Base-by-base conservation (phyloP, 164 flowering plant species). In the Umbellularia californica region DNA sequence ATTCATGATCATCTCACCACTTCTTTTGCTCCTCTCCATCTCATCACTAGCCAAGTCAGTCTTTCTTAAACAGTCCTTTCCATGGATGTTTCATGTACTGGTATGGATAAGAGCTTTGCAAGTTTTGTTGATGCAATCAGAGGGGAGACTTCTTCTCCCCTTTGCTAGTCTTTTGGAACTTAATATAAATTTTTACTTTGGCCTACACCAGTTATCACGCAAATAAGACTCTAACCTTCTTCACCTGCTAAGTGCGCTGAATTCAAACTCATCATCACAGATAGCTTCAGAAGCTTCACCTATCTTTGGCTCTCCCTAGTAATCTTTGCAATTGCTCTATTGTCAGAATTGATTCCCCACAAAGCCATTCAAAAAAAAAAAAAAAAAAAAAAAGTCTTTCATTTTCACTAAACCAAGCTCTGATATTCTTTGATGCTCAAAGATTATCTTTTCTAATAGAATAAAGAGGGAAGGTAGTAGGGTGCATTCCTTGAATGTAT, bases 391-490 rank as follows among this genome's bases (percentile, higher is more conserved):
- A 88, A 41, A 7, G 47, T 76, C 83, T 82, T 68, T 83, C 85
- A 0, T 77, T 81, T 50, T 90, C 95, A 19, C 28, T 88, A 5
- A 79, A 77, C 70, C 84, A 82, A 71, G 90, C 92, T 20, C 83
- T 89, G 22, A 25, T 78, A 50, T 89, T 91, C 83, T 91, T 89
- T 67, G 88, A 91, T 75, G 92, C 93, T 23, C 95, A 91, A 72
- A 88, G 85, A 68, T 91, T 89, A 83, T 74, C 19, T 30, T 30
- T 24, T 24, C n/a, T 55, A 55, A 20, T 55, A 55, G 9, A 41
- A 5, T 41, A 41, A 41, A 5, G 47, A 41, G 11, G 47, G 7
- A 1, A 2, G 0, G 11, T 25, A 41, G 64, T 22, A 33, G 25
- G 19, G 3, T 3, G 7, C 27, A 58, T 35, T 63, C n/a, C 65